Base-by-base conservation (phyloP, 306 rosid species). In the Casuarina glauca region DNA sequence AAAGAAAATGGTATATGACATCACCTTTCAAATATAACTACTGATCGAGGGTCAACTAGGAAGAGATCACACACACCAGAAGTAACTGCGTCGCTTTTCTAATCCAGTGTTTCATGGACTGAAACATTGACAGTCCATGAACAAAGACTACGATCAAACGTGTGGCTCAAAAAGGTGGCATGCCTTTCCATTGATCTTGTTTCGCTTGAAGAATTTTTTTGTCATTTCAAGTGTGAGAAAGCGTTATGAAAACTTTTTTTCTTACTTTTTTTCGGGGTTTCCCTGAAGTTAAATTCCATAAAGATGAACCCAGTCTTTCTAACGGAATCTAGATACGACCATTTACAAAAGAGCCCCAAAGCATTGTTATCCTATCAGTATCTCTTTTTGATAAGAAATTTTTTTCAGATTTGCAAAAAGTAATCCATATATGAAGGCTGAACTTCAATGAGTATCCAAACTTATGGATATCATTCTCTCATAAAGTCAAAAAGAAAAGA, bases 381-480 rank as follows among this genome's bases (percentile, higher is more conserved):
- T 63, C 5, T 63, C 46, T 16, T 63, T 63, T 58, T 44, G n/a
- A 38, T n/a, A 6, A 12, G 9, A 13, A 26, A 63, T 13, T 38
- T 11, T 61, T 12, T 12, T 61, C 68, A 35, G 3, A 35, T 35
- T 61, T 13, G 16, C 68, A 61, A 12, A 61, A 2, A 61, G 1
- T 9, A 9, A 61, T 36, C 9, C 35, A 45, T 45, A 46, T 35
- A 32, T 5, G 17, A 61, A 61, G 68, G 43, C 17, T 61, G 15
- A 62, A 62, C 49, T 7, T 66, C 26, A 41, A 41, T 17, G 50
- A 42, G 71, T 15, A 66, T 17, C 50, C 71, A 39, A 16, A 66
- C 13, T 7, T 66, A 66, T 39, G 71, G 50, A 66, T 66, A 8
- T 66, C 71, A 9, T 66, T 58, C 64, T 58, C 15, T 61, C 26